phyloP scores from a whole-genome alignment of 2,329 filamentous ascomycete genomes.

The Shiraia bambusicola region DNA sequence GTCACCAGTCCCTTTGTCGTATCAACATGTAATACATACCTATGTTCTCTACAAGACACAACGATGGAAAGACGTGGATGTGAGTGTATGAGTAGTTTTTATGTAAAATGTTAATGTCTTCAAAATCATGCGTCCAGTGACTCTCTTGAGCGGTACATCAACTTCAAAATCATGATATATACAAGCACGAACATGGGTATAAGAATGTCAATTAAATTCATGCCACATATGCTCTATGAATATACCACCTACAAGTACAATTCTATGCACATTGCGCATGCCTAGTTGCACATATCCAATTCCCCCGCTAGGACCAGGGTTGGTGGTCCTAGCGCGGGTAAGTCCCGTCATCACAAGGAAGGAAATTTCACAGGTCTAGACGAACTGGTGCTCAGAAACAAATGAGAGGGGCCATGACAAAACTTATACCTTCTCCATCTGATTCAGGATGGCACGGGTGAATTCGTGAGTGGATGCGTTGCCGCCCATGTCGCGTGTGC shows the following conservation, averaged over 20 bases:
- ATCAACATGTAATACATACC: too few relatives aligned
- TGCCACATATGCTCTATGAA: constrained; percentile 39
- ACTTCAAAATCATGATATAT: background rate
- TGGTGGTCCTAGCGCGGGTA: too few relatives aligned
- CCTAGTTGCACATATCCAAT: constrained; percentile 36
- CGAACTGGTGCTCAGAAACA: constrained; percentile 15
- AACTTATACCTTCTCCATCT: constrained; percentile 71
- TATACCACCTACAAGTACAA: constrained; percentile 47
- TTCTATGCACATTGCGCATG: constrained; percentile 39
- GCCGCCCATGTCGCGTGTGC: constrained; percentile 96
- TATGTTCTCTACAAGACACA: too few relatives aligned
- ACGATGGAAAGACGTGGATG: too few relatives aligned
- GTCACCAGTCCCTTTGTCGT: too few relatives aligned
- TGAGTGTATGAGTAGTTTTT: too few relatives aligned
- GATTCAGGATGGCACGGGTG: constrained; percentile 87
- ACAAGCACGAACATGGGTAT: constrained; percentile 13
- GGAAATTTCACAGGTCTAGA: constrained; percentile 11
- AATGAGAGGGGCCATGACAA: constrained; percentile 7
- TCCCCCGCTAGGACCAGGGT: too few relatives aligned
- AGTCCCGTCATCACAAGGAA: constrained; percentile 22
- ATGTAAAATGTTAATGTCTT: too few relatives aligned
- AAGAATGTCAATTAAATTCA: constrained; percentile 38
- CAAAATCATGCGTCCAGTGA: too few relatives aligned
- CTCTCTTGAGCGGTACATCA: background rate
- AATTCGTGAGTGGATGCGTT: constrained; percentile 88